Percentiles rank a stretch among this genome's conserved stretches.
Evolutionary conservation across 2,329 filamentous ascomycete genomes (phyloP).

Genomic region (Botrytis galanthina): DNA sequence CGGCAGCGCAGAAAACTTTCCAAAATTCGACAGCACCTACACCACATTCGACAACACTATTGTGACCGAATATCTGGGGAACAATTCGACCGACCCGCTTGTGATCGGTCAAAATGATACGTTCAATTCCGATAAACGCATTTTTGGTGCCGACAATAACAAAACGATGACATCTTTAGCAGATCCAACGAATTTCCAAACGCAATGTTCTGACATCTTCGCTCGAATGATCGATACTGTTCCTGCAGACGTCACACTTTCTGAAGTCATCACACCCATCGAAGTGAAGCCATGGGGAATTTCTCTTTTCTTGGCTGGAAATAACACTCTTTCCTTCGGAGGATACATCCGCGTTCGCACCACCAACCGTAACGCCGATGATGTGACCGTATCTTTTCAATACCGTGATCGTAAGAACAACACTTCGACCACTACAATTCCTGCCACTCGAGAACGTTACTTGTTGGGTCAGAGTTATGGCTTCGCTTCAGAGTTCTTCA

Average conservation of each 20-base stretch:
- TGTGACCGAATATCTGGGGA: background rate
- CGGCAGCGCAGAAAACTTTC: background rate
- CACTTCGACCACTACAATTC: background rate
- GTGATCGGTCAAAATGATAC: constrained; percentile 48
- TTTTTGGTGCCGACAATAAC: constrained; percentile 56
- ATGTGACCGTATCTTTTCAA: background rate
- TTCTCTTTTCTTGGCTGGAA: background rate
- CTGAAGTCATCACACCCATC: constrained; percentile 53
- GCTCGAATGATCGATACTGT: constrained; percentile 61
- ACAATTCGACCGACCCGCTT: constrained; percentile 19
- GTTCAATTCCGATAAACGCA: constrained; percentile 51
- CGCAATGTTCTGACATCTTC: constrained; percentile 50
- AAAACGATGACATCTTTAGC: constrained; percentile 50
- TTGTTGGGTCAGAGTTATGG: background rate
- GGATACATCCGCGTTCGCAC: constrained; percentile 8
- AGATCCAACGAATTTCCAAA: constrained; percentile 45
- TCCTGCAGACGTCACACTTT: constrained; percentile 49
- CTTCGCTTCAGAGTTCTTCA: background rate
- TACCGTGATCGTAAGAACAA: background rate
- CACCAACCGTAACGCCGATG: background rate
- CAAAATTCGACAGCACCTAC: background rate
- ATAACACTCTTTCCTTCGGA: background rate
- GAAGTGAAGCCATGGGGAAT: constrained; percentile 2
- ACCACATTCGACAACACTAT: background rate
- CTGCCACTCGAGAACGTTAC: background rate